phyloP scores from a whole-genome alignment of 306 rosid species.

The Malus domestica region DNA sequence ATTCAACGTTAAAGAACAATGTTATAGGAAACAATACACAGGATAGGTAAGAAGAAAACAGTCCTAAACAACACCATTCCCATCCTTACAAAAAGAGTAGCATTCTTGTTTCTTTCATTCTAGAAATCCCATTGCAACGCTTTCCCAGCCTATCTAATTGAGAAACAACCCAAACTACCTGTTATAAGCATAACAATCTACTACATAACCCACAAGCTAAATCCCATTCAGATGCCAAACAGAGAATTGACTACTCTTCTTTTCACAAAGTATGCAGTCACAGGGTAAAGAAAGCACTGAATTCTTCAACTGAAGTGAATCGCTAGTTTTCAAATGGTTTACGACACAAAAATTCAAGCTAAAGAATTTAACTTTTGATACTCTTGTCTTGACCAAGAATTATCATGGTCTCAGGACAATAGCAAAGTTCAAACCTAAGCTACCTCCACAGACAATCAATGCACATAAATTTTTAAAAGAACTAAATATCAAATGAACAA shows the following conservation, averaged over 20 bases:
- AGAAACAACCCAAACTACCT: not conserved
- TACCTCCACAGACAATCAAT: not conserved
- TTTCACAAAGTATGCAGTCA: not conserved
- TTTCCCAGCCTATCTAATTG: not conserved
- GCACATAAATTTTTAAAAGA: not conserved
- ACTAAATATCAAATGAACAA: not conserved
- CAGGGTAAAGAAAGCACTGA: not conserved
- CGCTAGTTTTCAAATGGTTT: not conserved
- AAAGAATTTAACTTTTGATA: not conserved
- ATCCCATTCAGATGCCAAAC: not conserved
- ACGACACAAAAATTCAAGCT: not conserved
- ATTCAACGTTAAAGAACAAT: not conserved
- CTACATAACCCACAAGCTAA: not conserved
- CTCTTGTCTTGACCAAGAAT: not conserved
- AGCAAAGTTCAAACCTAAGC: not conserved
- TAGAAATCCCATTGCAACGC: not conserved
- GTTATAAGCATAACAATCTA: not conserved
- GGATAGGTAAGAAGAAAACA: not conserved
- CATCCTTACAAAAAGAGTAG: not conserved
- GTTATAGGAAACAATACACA: not conserved
- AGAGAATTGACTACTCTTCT: not conserved
- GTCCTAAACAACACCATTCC: not conserved
- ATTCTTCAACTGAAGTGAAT: not conserved
- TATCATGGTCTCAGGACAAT: not conserved
- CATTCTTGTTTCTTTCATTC: not conserved